Evolutionary conservation across 495 filamentous ascomycete species (phyloP), one percentile per base, ranked within the genome.

Genomic region (Pyrenula aspistea): DNA sequence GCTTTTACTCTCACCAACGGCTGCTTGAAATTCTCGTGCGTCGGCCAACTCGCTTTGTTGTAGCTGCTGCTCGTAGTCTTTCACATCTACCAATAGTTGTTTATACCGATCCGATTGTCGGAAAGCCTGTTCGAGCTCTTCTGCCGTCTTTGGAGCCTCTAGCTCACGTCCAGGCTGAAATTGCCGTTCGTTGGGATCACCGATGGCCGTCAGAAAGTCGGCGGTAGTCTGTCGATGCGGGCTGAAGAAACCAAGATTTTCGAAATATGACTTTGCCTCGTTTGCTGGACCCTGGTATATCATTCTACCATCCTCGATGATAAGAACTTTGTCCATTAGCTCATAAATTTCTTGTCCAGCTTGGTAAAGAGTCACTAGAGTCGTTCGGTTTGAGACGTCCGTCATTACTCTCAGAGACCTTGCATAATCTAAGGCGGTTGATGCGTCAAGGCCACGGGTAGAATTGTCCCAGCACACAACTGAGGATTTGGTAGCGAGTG

Each of bases 291-390:
- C 81, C 61, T 82, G 74, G 67, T 78, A 88, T 31, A 88, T 74
- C 73, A 83, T 81, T 20, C 80, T 76, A 2, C 85, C 85, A 21
- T 78, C 67, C 57, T 86, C 82, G 53, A 88, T 83, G 23, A 88
- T 77, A 55, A 85, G 60, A 0, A 88, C 84, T 63, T 87, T 88
- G 64, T 88, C 85, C 83, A 92, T 88, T 2, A 88, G 72, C 61
- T 91, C 78, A 65, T 89, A 92, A 60, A 91, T 91, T 31, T 81
- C 85, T 65, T 93, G 83, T 53, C 88, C 86, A 1, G 87, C 87
- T 64, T 93, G 88, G 69, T 93, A 93, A 1, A 93, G 72, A 1
- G 88, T 92, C 21, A 89, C 88, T 25, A 95, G 75, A 0, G 88
- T 91, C 2, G 89, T 93, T 12, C 84, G 81, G 62, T 89, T 80